Evolutionary conservation across 176 grass and related monocot genomes (phyloP).

Genomic region (Oryza meridionalis): DNA sequence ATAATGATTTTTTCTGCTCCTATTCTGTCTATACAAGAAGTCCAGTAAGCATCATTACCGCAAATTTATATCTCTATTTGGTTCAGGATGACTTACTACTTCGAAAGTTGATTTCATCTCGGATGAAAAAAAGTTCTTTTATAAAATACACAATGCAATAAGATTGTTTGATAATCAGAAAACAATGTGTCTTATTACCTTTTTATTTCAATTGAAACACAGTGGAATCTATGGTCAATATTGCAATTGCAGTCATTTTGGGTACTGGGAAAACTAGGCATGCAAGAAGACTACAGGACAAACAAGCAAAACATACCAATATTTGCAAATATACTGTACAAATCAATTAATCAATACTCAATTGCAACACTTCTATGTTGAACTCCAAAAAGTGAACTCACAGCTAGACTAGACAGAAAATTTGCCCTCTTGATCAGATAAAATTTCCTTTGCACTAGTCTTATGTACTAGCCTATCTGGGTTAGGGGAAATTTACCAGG

Average conservation of each 20-base stretch:
- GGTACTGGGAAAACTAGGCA: constrained; percentile 6
- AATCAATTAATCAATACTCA: not conserved
- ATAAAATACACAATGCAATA: constrained; percentile 4
- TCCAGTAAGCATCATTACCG: not conserved
- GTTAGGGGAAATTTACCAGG: not conserved
- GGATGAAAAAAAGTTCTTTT: not conserved
- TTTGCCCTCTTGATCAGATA: not conserved
- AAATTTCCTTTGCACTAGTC: not conserved
- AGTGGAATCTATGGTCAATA: not conserved
- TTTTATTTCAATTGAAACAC: not conserved
- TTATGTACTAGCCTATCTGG: constrained; percentile 10
- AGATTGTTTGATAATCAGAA: not conserved
- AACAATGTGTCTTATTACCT: not conserved
- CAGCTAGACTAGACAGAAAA: constrained; percentile 23
- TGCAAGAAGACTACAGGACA: not conserved
- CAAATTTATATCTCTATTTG: not conserved
- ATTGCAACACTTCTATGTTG: not conserved
- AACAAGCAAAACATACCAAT: not conserved
- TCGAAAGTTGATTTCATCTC: not conserved
- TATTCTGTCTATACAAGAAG: not conserved
- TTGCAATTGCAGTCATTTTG: constrained; percentile 1
- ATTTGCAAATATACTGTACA: not conserved
- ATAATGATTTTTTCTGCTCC: not conserved
- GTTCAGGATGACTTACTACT: not conserved
- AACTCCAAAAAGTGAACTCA: constrained; percentile 13